These are phyloP conservation scores for Chaetomiaceae sp. DNA, from an alignment of 2,329 filamentous ascomycete genomes.

Conservation along the genomic window DNA sequence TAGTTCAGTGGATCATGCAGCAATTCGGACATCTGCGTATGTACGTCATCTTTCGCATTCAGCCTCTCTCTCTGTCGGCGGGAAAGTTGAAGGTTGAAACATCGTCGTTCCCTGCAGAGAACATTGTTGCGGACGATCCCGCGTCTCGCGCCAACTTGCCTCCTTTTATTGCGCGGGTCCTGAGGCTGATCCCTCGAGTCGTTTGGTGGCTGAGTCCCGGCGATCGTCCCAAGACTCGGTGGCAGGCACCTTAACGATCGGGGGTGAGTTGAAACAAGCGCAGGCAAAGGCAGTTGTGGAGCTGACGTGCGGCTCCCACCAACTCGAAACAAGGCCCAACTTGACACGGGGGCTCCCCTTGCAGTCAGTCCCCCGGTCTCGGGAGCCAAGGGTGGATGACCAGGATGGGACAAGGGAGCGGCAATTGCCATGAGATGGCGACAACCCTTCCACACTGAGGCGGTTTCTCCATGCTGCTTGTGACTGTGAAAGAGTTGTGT, in stretches of 20 bases:
- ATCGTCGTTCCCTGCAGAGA: not conserved
- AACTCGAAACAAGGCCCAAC: conserved; percentile 11
- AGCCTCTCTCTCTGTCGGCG: not conserved
- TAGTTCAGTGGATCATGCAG: no score
- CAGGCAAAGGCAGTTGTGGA: conserved; percentile 3
- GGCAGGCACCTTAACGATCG: conserved; percentile 13
- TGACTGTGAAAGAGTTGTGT: no score
- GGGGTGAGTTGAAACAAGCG: conserved; percentile 19
- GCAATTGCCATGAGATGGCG: conserved; percentile 12
- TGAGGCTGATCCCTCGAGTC: not conserved
- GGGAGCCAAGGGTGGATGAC: no score
- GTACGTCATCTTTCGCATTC: not conserved
- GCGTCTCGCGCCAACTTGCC: not conserved
- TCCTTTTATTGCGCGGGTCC: not conserved
- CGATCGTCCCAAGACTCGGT: conserved; percentile 13
- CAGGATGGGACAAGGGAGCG: not conserved
- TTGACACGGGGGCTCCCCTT: no score
- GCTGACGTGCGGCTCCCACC: conserved; percentile 11
- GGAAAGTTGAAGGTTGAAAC: no score
- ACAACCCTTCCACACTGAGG: conserved; percentile 1
- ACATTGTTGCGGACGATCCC: conserved; percentile 1
- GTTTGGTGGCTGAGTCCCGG: not conserved
- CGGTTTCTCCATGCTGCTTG: no score
- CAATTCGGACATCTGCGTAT: no score
- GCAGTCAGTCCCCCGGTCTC: no score